Conservation (phyloP, 192 early-diverging fungal genomes). For the Coemansia sp. region DNA sequence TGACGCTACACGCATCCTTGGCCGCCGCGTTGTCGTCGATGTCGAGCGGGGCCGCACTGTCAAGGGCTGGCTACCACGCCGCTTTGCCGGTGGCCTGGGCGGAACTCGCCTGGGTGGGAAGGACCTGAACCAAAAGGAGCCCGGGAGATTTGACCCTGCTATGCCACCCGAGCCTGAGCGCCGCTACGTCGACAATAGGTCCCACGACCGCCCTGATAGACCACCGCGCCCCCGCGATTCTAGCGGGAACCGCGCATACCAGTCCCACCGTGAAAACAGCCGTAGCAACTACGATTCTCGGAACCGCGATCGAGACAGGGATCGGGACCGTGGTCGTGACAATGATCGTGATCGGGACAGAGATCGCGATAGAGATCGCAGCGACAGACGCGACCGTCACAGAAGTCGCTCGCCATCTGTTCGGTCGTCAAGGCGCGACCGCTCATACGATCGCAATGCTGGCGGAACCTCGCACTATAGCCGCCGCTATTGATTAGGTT, state of each 20-base stretch:
- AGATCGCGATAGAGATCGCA: constrained; percentile 24
- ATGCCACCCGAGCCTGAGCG: constrained; percentile 9
- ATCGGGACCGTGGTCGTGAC: background rate
- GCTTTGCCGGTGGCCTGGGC: constrained; percentile 53
- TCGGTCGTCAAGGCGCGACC: constrained; percentile 39
- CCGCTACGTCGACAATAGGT: constrained; percentile 14
- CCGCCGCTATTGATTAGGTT: constrained; percentile 27
- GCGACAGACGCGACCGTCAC: constrained; percentile 11
- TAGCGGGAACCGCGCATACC: constrained; percentile 21
- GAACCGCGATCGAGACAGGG: constrained; percentile 17
- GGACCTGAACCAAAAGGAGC: constrained; percentile 38
- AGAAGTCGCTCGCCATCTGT: constrained; percentile 52
- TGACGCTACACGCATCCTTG: constrained; percentile 85
- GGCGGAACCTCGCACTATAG: constrained; percentile 31
- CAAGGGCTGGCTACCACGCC: constrained; percentile 86
- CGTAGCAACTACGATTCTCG: constrained; percentile 15
- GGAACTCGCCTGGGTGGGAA: constrained; percentile 46
- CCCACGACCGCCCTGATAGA: constrained; percentile 7
- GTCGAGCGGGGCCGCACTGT: constrained; percentile 97
- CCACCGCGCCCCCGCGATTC: constrained; percentile 19
- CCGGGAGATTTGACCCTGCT: constrained; percentile 44
- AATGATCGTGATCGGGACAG: constrained; percentile 7
- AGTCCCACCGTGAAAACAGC: constrained; percentile 11
- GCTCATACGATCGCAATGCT: constrained; percentile 38
- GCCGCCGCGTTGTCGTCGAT: constrained; percentile 86